Conservation (phyloP, 1,139 yeast species). For the Geotrichum bryndzae region DNA sequence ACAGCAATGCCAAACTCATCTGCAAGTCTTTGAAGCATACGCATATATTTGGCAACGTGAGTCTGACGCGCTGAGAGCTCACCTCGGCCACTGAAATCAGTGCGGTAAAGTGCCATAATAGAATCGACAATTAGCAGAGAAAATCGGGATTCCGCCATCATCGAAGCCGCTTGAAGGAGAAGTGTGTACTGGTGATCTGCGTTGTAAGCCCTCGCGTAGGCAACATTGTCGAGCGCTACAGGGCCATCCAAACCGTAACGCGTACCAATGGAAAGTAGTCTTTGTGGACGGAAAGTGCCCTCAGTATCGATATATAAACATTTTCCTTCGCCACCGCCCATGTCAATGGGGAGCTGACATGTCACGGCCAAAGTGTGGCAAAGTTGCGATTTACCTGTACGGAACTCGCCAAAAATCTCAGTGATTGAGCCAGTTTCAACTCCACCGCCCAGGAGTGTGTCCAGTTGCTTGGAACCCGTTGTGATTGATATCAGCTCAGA, state of each 20-base stretch:
- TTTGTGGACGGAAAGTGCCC: conserved; percentile 90
- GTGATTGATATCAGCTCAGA: conserved; percentile 87
- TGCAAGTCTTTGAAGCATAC: conserved; percentile 85
- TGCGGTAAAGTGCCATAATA: conserved; percentile 91
- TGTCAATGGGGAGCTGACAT: conserved; percentile 91
- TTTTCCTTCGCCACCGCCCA: conserved; percentile 99
- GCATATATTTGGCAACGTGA: conserved; percentile 89
- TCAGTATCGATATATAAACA: conserved; percentile 95
- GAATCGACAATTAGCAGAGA: conserved; percentile 84
- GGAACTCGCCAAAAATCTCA: conserved; percentile 93
- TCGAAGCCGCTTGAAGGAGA: conserved; percentile 82
- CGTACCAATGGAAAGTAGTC: conserved; percentile 84
- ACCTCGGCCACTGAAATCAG: conserved; percentile 94
- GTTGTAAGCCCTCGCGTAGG: conserved; percentile 94
- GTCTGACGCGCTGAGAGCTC: conserved; percentile 92
- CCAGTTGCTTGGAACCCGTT: conserved; percentile 92
- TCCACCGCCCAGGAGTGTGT: conserved; percentile 93
- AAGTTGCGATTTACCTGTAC: conserved; percentile 95
- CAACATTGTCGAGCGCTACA: conserved; percentile 92
- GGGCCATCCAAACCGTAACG: conserved; percentile 91
- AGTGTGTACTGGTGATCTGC: conserved; percentile 93
- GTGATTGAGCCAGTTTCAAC: conserved; percentile 96
- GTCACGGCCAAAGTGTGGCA: conserved; percentile 97
- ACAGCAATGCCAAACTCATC: conserved; percentile 98
- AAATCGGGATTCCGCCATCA: conserved; percentile 89